A percentile compares a stretch with the other conserved stretches of the same genome.
Conservation (phyloP, 1,284 basidiomycete species). For the Ustilago cynodontis region DNA sequence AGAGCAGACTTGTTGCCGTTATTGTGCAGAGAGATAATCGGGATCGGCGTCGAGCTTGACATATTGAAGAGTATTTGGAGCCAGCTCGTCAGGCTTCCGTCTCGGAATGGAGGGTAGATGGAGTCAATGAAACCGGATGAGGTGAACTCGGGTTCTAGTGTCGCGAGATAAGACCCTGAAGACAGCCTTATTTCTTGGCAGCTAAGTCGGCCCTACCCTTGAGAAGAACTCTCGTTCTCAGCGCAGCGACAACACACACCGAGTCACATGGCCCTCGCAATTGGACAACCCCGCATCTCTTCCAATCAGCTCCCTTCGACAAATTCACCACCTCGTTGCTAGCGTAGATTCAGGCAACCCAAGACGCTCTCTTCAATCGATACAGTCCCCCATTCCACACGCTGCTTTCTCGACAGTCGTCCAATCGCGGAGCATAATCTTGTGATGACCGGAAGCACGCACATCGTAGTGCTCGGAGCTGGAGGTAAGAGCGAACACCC, state of each 20-base stretch:
- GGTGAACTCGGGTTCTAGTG: not conserved
- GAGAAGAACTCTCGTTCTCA: not conserved
- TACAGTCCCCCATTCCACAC: no score
- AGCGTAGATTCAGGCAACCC: no score
- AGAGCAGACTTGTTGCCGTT: slow-evolving; percentile 8
- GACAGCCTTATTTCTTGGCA: slow-evolving; percentile 15
- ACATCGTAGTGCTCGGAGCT: slow-evolving; percentile 55
- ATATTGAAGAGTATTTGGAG: slow-evolving; percentile 6
- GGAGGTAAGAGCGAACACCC: slow-evolving; percentile 41
- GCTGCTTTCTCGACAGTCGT: no score
- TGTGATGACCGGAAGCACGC: slow-evolving; percentile 1
- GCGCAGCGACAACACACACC: not conserved
- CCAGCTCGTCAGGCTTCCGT: no score
- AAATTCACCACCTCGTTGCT: no score
- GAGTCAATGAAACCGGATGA: not conserved
- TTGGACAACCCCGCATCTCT: not conserved
- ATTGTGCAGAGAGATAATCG: slow-evolving; percentile 38
- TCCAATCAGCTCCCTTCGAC: not conserved
- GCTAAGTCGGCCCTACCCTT: slow-evolving; percentile 10
- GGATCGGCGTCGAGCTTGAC: slow-evolving; percentile 31
- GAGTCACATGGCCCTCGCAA: not conserved
- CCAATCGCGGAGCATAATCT: no score
- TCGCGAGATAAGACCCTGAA: slow-evolving; percentile 4
- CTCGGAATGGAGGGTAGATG: not conserved
- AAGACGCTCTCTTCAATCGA: no score